Conservation (phyloP, 2,329 filamentous ascomycete genomes). For the Daldinia sp. region DNA sequence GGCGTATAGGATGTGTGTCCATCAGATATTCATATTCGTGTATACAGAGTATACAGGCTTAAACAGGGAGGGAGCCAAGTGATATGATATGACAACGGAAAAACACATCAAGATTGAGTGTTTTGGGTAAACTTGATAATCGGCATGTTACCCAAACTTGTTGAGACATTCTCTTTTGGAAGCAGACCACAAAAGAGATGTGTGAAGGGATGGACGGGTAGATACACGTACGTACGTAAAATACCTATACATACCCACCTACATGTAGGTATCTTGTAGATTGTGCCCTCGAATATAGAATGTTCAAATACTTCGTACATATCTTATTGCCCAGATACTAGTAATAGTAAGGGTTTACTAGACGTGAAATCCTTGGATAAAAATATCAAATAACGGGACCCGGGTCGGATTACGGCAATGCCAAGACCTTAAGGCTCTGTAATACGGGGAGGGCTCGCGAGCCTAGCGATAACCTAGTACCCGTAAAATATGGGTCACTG, state of each 20-base stretch:
- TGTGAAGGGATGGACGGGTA: neutral
- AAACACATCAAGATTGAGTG: slow-evolving; percentile 22
- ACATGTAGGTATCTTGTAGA: neutral
- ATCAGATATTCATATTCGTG: neutral
- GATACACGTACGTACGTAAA: too few relatives aligned
- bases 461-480: neutral
- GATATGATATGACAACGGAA: slow-evolving; percentile 24
- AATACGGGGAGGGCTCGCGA: neutral
- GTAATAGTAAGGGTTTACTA: too few relatives aligned
- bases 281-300: too few relatives aligned
- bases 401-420: neutral
- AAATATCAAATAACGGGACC: neutral
- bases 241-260: too few relatives aligned
- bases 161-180: neutral
- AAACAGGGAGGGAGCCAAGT: neutral
- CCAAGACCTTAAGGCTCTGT: neutral
- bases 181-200: neutral
- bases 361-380: neutral
- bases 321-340: too few relatives aligned
- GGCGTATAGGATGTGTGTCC: neutral
- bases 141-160: slow-evolving; percentile 13
- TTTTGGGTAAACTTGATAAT: slow-evolving; percentile 27
- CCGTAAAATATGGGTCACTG: neutral
- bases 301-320: too few relatives aligned
- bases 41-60: slow-evolving; percentile 4